A percentile compares a stretch with the other conserved stretches of the same genome.
Evolutionary conservation across 805 yeast species (phyloP).

Genomic region (Blastobotrys americana): DNA sequence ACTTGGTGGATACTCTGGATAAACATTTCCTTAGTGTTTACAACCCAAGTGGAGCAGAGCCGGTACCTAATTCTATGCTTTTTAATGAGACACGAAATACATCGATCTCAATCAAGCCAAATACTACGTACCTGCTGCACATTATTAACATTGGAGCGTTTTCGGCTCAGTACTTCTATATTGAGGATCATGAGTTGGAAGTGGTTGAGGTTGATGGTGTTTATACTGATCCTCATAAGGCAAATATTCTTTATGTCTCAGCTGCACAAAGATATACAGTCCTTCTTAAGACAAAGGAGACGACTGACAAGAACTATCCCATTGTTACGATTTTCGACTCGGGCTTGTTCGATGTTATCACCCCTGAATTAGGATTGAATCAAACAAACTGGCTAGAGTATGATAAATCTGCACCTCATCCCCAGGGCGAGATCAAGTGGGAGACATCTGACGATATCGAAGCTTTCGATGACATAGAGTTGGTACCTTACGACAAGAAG

Average conservation of each 20-base stretch:
- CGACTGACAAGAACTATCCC: conserved; percentile 60
- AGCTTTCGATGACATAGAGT: conserved; percentile 68
- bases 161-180: conserved; percentile 79
- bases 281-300: conserved; percentile 63
- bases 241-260: conserved; percentile 68
- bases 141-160: conserved; percentile 85
- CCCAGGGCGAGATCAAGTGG: conserved; percentile 34
- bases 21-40: conserved; percentile 54
- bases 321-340: conserved; percentile 76
- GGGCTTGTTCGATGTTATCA: conserved; percentile 72
- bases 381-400: conserved; percentile 70
- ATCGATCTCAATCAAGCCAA: conserved; percentile 58
- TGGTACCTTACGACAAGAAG: conserved; percentile 55
- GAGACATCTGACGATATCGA: conserved; percentile 39
- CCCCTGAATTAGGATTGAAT: conserved; percentile 58
- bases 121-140: conserved; percentile 75
- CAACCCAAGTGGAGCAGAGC: conserved; percentile 98
- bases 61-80: conserved; percentile 76
- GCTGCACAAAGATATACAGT: conserved; percentile 91
- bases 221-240: conserved; percentile 65
- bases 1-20: conserved; percentile 42
- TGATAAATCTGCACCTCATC: conserved; percentile 38
- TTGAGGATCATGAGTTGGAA: conserved; percentile 81
- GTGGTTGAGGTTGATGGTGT: conserved; percentile 92
- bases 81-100: conserved; percentile 71